These are phyloP conservation scores for Magnaporthales sp. DNA, from an alignment of 2,329 filamentous ascomycete genomes.

Conservation along the genomic window DNA sequence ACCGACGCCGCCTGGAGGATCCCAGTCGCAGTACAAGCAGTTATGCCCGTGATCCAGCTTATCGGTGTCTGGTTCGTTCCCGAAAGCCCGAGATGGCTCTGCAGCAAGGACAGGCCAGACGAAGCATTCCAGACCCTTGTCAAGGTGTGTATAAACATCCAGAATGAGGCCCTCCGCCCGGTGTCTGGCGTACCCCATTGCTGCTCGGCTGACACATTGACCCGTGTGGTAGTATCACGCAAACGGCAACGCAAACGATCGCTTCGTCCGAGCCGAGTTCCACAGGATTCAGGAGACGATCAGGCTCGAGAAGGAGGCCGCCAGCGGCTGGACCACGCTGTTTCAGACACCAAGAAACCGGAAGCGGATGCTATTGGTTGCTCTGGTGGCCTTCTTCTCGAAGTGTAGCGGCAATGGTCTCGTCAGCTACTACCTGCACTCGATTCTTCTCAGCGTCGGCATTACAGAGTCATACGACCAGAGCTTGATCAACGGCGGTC, in stretches of 20 bases:
- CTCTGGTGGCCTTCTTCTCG: slow-evolving; percentile 24
- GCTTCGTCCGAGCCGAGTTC: slow-evolving; percentile 27
- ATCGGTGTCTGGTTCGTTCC: slow-evolving; percentile 28
- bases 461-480: slow-evolving; percentile 10
- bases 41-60: slow-evolving; percentile 27
- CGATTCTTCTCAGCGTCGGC: slow-evolving; percentile 9
- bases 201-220: slow-evolving; percentile 23
- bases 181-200: too few relatives aligned
- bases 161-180: too few relatives aligned
- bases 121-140: slow-evolving; percentile 8
- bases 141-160: neutral
- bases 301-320: slow-evolving; percentile 27
- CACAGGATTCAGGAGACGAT: slow-evolving; percentile 38
- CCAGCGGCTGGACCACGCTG: slow-evolving; percentile 26
- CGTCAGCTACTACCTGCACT: slow-evolving; percentile 9
- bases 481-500: slow-evolving; percentile 9
- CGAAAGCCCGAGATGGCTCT: slow-evolving; percentile 30
- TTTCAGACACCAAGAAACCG: slow-evolving; percentile 16
- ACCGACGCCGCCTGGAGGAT: slow-evolving; percentile 32
- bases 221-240: slow-evolving; percentile 24
- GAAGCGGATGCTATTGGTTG: slow-evolving; percentile 9
- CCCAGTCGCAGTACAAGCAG: slow-evolving; percentile 4
- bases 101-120: slow-evolving; percentile 2
- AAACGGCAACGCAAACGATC: slow-evolving; percentile 22
- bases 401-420: slow-evolving; percentile 14